Conservation (phyloP, 345 rosid species). For the Moringa oleifera region DNA sequence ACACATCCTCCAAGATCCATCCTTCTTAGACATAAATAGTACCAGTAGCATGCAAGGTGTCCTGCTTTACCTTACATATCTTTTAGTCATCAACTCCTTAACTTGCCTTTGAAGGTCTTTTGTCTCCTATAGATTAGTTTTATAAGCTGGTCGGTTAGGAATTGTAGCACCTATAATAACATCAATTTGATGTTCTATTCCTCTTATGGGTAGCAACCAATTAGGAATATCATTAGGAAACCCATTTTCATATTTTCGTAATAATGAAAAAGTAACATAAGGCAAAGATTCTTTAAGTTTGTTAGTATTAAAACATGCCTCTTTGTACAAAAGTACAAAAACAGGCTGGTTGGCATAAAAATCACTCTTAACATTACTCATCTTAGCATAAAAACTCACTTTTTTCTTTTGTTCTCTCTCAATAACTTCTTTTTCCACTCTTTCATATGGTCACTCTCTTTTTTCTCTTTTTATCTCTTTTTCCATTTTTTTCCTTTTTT, state of each 20-base stretch:
- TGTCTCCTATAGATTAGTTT: not conserved
- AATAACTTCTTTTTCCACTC: no score
- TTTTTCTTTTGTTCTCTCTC: no score
- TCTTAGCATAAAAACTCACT: no score
- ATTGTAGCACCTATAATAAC: not conserved
- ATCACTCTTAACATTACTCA: no score
- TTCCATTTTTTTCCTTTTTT: no score
- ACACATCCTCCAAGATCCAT: no score
- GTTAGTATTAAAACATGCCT: no score
- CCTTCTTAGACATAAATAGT: not conserved
- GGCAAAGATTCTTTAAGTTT: no score
- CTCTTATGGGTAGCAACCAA: not conserved
- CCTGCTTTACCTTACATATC: not conserved
- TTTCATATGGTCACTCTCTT: no score
- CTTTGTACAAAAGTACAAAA: no score
- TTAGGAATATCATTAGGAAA: not conserved
- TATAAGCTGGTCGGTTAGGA: not conserved
- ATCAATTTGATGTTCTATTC: not conserved
- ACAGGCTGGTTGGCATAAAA: no score
- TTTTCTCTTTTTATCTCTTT: no score
- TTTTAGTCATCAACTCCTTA: not conserved
- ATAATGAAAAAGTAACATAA: not conserved
- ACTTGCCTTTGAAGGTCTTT: not conserved
- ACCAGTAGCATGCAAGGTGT: not conserved
- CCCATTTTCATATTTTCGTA: not conserved